Base-by-base conservation (phyloP, 331 rosid genomes). In the Quercus lobata region DNA sequence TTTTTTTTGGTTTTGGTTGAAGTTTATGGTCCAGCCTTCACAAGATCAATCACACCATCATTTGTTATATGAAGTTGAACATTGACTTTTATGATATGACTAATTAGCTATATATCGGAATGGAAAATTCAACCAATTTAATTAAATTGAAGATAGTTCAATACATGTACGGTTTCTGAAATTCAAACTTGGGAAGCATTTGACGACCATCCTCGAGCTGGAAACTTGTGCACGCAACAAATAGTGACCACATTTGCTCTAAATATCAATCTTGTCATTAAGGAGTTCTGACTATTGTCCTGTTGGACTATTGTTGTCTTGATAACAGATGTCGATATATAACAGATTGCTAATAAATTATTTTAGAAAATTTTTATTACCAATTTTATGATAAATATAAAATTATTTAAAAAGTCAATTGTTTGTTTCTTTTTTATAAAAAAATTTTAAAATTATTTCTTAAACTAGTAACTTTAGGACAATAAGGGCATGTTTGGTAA, bases 161-260 rank as follows among this genome's bases (percentile, higher is more conserved):
- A 12, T 32, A 4, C 8, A 55, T 56, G 70, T 52, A 53, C 44
- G 57, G 62, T 34, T 4, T 44, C 46, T 16, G 27, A 8, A 19
- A 73, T 60, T 69, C 58, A 74, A 74, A 71, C 76, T 70, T 55
- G 24, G 41, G 21, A 35, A 74, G 12, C 14, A 46, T 78, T 85
- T 81, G 88, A 81, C 79, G 88, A 81, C 79, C 15, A 62, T 75
- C 35, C 83, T 30, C 7, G 15, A 5, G 77, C 69, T 57, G 7
- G 58, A 68, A 44, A 57, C 74, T 84, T 6, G 71, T 4, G 49
- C 65, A 81, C 77, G 80, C 66, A 58, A 69, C 74, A 18, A 60
- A 73, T 52, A 57, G 49, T 52, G 60, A 46, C 79, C 72, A 74
- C 57, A 81, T 66, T 21, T 18, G 15, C 15, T 79, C 1, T 5